Base-by-base conservation (phyloP, 73 alveolate genomes). In the Paramecium primaurelia region DNA sequence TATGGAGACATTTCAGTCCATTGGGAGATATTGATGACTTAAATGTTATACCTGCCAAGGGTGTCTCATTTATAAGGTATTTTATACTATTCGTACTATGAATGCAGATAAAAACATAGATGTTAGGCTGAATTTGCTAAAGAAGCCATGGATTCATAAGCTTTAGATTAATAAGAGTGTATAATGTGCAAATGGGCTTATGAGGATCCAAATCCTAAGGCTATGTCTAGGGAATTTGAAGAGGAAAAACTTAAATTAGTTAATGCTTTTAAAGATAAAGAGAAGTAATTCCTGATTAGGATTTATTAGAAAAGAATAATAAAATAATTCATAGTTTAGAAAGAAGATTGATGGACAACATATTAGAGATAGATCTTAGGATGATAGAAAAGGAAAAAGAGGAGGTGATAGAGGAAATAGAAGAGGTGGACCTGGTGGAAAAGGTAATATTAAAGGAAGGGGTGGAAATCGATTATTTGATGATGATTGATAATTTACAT, bases 11-110 rank as follows among this genome's bases (percentile, higher is more conserved):
- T 86, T 98, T 98, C 92, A 92, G 97, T 30, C 97, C 96, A 45
- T 98, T 99, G 98, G 99, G 99, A 71, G 99, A 97, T 90, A 94
- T 98, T 25, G 99, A 97, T 73, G 99, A 98, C 92, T 95, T 98
- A 22, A 98, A 96, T 83, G 95, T 96, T 73, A 94, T 96, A 45
- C 98, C 98, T 73, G 88, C 91, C 47, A 96, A 96, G 92, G 97
- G 99, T 30, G 89, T 94, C 54, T 98, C 99, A 58, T 98, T 95
- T 92, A 96, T 98, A 9, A 98, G 98, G 95, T 64, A 64, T 32
- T 64, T 64, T 64, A 20, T 64, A 20, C 3, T 49, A 54, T 0
- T 18, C 14, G 20, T 34, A 40, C 49, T 40, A 40, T 64, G 28
- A 64, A 64, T 34, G 8, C 28, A 64, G 84, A 64, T 98, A 95